These are phyloP conservation scores for Ettlia oleoabundans DNA, from an alignment of 139 green algal genomes.

Conservation along the genomic window DNA sequence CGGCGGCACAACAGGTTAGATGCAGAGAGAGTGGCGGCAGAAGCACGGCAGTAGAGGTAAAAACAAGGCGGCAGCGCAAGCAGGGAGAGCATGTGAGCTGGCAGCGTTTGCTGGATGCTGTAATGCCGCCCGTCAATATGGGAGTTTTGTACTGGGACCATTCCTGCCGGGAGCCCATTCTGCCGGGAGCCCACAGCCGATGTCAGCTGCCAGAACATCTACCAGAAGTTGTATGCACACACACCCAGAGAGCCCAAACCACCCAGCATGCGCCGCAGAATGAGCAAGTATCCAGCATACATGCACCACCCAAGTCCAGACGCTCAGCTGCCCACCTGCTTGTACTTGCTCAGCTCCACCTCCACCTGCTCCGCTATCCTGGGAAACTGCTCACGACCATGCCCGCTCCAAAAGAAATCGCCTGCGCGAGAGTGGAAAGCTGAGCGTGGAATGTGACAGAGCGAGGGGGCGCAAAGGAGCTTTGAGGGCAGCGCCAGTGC, in stretches of 20 bases:
- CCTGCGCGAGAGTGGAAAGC: not conserved
- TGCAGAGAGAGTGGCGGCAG: not conserved
- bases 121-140: no score
- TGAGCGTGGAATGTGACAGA: not conserved
- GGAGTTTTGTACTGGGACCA: no score
- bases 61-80: no score
- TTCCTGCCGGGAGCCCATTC: no score
- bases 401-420: conserved; percentile 89
- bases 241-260: no score
- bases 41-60: not conserved
- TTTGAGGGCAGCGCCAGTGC: no score
- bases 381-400: conserved; percentile 77
- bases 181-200: no score
- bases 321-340: conserved; percentile 44
- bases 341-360: conserved; percentile 84
- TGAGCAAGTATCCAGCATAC: not conserved
- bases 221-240: no score
- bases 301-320: not conserved
- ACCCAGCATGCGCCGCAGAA: no score
- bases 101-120: no score
- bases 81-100: no score
- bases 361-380: conserved; percentile 85
- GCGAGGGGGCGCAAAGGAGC: not conserved
- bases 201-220: no score
- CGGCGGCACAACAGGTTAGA: not conserved